phyloP scores from a whole-genome alignment of 1,284 basidiomycete species.

The Leucoagaricus sp. region DNA sequence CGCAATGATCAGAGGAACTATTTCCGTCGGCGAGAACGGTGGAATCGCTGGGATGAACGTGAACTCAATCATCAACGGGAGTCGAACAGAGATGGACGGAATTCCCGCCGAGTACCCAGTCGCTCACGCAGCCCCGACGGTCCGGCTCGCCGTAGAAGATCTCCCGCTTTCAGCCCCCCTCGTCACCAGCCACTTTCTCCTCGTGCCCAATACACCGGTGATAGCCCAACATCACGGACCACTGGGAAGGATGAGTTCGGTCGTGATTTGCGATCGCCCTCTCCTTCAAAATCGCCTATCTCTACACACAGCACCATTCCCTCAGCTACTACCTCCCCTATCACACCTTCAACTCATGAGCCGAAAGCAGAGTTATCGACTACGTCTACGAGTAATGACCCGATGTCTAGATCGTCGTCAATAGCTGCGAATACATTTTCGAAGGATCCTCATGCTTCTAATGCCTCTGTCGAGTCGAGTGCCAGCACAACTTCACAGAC shows the following conservation, averaged over 20 bases:
- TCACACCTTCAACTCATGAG: conserved; percentile 21
- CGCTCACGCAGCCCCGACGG: conserved; percentile 74
- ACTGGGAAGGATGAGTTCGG: conserved; percentile 77
- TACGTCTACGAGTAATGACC: conserved; percentile 44
- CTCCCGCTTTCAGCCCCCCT: conserved; percentile 55
- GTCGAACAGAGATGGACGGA: conserved; percentile 37
- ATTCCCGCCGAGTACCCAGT: conserved; percentile 47
- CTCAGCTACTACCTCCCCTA: conserved; percentile 15
- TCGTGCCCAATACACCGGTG: conserved; percentile 2
- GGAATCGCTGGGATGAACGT: conserved; percentile 52
- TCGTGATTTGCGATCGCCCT: conserved; percentile 65
- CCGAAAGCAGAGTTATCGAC: conserved; percentile 38
- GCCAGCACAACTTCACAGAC: conserved; percentile 26
- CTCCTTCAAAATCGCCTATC: conserved; percentile 32
- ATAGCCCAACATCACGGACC: neutral
- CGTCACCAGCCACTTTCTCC: conserved; percentile 18
- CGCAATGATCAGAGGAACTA: conserved; percentile 50
- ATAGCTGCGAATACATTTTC: conserved; percentile 58
- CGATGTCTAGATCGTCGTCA: conserved; percentile 51
- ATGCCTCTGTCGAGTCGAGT: conserved; percentile 37
- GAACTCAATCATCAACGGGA: conserved; percentile 50
- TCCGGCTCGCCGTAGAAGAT: conserved; percentile 48
- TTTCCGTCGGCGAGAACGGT: conserved; percentile 46
- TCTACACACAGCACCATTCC: conserved; percentile 16
- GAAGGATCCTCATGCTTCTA: conserved; percentile 35